Percentiles rank a stretch among this genome's conserved stretches.
Evolutionary conservation across 2,329 filamentous ascomycete species (phyloP).

Genomic region (Epichloe uncinata): DNA sequence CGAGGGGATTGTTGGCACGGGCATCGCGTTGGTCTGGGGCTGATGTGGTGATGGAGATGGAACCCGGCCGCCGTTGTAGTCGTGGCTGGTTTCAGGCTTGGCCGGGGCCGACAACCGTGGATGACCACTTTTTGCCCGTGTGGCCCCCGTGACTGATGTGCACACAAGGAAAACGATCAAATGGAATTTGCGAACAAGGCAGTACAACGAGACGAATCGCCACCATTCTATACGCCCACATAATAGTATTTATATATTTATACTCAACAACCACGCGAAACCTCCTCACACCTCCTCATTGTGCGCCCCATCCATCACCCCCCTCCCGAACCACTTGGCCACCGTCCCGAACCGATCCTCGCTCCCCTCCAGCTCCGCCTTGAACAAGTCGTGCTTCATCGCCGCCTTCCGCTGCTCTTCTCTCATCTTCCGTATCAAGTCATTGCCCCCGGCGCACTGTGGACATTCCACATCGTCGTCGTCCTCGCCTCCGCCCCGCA

Average conservation of each 20-base stretch:
- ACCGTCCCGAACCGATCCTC: constrained; percentile 81
- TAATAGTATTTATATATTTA: no score
- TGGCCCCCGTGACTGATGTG: no score
- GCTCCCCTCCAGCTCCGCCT: constrained; percentile 58
- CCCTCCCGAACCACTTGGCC: constrained; percentile 87
- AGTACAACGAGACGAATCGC: background rate
- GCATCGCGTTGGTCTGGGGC: background rate
- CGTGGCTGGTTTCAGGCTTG: no score
- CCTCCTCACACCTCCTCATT: constrained; percentile 17
- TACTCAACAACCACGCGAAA: constrained; percentile 7
- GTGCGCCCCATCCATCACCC: constrained; percentile 59
- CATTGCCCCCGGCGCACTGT: constrained; percentile 69
- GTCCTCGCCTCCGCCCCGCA: constrained; percentile 33
- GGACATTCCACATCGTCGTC: constrained; percentile 69
- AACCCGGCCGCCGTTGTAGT: background rate
- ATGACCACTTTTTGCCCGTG: no score
- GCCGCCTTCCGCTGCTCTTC: constrained; percentile 77
- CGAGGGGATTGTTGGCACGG: background rate
- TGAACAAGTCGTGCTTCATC: constrained; percentile 79
- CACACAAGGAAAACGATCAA: no score
- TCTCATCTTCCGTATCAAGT: constrained; percentile 77
- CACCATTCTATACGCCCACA: background rate
- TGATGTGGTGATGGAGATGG: no score
- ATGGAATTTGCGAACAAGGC: no score
- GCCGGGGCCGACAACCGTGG: no score